A percentile compares a stretch with the other conserved stretches of the same genome.
These are phyloP conservation scores for Poteriospumella lacustris DNA, from an alignment of 108 stramenopile species.

Conservation along the genomic window DNA sequence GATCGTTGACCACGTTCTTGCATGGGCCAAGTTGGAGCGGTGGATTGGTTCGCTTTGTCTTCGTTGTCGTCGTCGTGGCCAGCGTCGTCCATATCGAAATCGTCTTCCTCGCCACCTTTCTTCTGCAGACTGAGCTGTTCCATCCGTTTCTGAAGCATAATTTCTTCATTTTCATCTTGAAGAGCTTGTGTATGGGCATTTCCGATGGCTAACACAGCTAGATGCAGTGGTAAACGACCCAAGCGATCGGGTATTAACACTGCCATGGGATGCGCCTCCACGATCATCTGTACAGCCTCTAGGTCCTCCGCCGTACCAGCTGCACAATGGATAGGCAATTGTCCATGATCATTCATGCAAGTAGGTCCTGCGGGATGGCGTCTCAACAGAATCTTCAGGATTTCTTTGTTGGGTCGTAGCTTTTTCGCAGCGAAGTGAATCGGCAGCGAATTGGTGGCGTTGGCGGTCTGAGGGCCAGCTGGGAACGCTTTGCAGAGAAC, in stretches of 20 bases:
- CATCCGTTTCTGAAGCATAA: not conserved
- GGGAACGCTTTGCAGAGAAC: not conserved
- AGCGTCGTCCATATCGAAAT: not conserved
- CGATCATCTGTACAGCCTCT: not conserved
- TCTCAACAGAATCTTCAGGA: not conserved
- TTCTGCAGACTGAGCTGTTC: not conserved
- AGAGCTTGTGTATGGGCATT: not conserved
- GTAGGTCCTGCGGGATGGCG: not conserved
- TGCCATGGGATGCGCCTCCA: not conserved
- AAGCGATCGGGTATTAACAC: not conserved
- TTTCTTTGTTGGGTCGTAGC: not conserved
- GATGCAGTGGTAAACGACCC: not conserved
- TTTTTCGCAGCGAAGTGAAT: constrained; percentile 1
- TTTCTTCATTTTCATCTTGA: not conserved
- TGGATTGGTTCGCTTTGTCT: not conserved
- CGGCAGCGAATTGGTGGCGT: not conserved
- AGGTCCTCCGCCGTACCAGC: not conserved
- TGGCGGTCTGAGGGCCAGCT: not conserved
- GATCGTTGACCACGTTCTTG: no score
- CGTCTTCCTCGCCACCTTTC: not conserved
- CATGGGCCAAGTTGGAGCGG: no score
- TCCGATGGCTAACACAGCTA: constrained; percentile 3
- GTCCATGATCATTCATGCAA: not conserved
- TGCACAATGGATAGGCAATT: not conserved
- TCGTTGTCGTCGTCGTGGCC: not conserved